Evolutionary conservation across 2,329 filamentous ascomycete species (phyloP), one percentile per base, ranked within the genome.

Genomic region (Dendryphion nanum): DNA sequence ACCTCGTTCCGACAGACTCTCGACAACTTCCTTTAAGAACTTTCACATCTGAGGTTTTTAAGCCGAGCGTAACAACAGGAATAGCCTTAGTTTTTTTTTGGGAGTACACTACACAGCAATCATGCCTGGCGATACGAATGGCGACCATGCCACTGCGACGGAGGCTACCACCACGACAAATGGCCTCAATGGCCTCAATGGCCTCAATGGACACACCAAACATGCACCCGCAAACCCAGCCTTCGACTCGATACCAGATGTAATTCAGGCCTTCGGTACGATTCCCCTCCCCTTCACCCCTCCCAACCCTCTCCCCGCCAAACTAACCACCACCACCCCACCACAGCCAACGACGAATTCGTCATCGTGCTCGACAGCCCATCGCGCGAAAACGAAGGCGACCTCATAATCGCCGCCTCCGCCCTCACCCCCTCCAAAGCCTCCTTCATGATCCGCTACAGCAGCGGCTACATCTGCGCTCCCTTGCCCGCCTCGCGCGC

Each of bases 311-410:
- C 10, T 26, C 10, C n/a, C n/a, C n/a, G 10, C 23, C 23, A 26
- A n/a, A 26, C 23, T 26, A 26, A 26, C n/a, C 23, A 8, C 23
- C 34, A 45, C 38, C 18, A 19, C 4, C 41, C 4, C 41, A 47
- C 21, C 31, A 6, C 51, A 70, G 67, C 60, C 31, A 59, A 64
- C 50, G 89, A 89, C 67, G 83, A 97, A 63, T 97, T 97, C 77
- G 85, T 98, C 64, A 82, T 98, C 45, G 91, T 96, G 24, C 87
- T 98, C 59, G 93, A 98, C 74, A 86, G 88, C 53, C 82, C 89
- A 48, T 81, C 83, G 46, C 90, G 93, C 67, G 93, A 98, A 69
- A 98, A 98, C 68, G 93, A 98, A 77, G 93, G 90, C 67, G 93
- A 98, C 72, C 81, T 98, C 33, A 96, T 97, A 68, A 94, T 97